Evolutionary conservation across 2,329 filamentous ascomycete genomes (phyloP), one percentile per base, ranked within the genome.

Genomic region (Trichoderma lentiforme): DNA sequence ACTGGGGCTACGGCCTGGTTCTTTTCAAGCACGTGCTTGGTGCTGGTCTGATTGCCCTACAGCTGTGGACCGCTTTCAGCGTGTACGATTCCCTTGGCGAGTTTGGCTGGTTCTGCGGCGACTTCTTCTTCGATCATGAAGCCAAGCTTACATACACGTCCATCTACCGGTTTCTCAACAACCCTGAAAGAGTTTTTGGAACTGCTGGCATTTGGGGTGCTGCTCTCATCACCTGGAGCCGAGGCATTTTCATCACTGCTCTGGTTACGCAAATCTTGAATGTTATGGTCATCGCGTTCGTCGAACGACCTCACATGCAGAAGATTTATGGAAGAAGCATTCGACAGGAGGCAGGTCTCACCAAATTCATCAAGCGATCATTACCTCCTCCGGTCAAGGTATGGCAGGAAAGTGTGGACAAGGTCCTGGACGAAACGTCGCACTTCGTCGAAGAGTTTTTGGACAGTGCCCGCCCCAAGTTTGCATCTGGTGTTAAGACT

Each of bases 31-130:
- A 98, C 78, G 93, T 98, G 30, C 80, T 98, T 39, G 96, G 96
- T 57, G 86, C 88, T 64, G 89, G 92, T 67, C 85, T 98, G 74
- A 90, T 98, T 72, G 90, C 92, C 12, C 87, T 99, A 65, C 96
- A 99, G 78, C 82, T 97, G 21, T 99, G 96, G 96, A 97, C 95
- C 1, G 92, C 94, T 2, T 86, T 93, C 75, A 98, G 94, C 81
- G 95, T 98, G 76, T 97, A 98, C 81, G 94, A 98, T 65, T 97
- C 94, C 2, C 89, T 99, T 0, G 96, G 96, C 71, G 96, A 99
- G 79, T 99, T 98, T 78, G 96, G 96, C 77, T 99, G 95, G 95
- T 98, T 98, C 85, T 98, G 95, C 79, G 96, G 96, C 21, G 96
- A 99, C 80, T 99, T 98, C 85, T 98, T 99, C 86, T 98, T 96